Evolutionary conservation across 225 moss, liverwort and hornwort genomes (phyloP), one percentile per base, ranked within the genome.

Genomic region (Rhytidiadelphus loreus): DNA sequence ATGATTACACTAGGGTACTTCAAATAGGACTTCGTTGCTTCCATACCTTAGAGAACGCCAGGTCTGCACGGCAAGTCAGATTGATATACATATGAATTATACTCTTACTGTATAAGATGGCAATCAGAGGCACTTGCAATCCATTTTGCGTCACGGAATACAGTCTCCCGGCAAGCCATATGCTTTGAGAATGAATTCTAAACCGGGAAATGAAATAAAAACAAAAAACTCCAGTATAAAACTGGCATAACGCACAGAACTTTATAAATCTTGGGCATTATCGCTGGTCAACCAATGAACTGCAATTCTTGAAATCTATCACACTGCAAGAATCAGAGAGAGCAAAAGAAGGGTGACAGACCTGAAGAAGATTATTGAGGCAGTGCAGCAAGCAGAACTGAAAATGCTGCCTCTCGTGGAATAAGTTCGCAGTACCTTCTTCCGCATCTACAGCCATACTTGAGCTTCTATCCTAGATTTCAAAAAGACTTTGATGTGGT

Each of bases 341-440:
- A 78, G 62, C 5, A 5, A 56, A 66, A 65, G 62, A 65, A 35
- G 37, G 46, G 39, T 32, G 28, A 35, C 79, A 32, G 57, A 97
- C 97, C 96, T 98, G 98, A 32, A 97, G 88, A n/a, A 98, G 96
- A 87, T 97, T 98, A 77, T 98, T 98, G 84, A 98, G 97, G 79
- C 96, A 94, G 83, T 98, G 97, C 58, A 97, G 90, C 82, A 98
- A 91, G 86, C 98, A 98, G 79, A 97, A 93, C 92, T 98, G 98
- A 41, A 98, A 92, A 50, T 92, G 94, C 88, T 98, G 98, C 43
- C 92, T 96, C 91, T 98, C 98, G 86, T 98, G 98, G 82, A 93
- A 97, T 66, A 92, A 43, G 41, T 74, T 85, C 77, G 83, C 87
- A 43, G 69, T 68, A 80, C 83, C 88, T 74, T 81, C 89, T 63